Conservation (phyloP, 208 protist genomes). For the Polymyxa betae region DNA sequence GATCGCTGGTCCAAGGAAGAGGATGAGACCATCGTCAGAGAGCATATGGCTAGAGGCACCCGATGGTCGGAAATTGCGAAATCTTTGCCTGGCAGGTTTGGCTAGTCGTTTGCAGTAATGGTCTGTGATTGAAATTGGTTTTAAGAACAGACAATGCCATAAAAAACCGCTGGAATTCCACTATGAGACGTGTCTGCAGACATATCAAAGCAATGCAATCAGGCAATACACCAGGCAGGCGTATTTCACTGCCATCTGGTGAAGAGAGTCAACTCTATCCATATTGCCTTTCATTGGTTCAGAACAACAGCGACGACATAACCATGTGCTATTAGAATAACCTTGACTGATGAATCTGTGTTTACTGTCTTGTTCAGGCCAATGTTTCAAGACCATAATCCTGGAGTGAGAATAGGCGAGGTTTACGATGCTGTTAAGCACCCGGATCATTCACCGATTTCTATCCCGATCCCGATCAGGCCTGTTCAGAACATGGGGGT, state of each 20-base stretch:
- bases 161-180: conserved; percentile 73
- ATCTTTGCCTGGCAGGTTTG: conserved; percentile 63
- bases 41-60: conserved; percentile 64
- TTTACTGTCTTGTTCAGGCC: too few species aligned
- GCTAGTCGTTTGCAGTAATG: background rate
- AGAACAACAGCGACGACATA: background rate
- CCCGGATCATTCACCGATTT: too few species aligned
- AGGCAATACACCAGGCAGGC: background rate
- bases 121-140: background rate
- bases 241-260: background rate
- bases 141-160: conserved; percentile 70
- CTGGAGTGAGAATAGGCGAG: too few species aligned
- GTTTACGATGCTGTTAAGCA: too few species aligned
- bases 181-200: conserved; percentile 51
- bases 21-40: conserved; percentile 66
- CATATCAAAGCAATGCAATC: background rate
- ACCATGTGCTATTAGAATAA: too few species aligned
- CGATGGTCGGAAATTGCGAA: conserved; percentile 68
- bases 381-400: too few species aligned
- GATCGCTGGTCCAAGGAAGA: conserved; percentile 69
- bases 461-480: too few species aligned
- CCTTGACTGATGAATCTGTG: too few species aligned
- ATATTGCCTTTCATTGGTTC: background rate
- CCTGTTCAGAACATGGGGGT: too few species aligned
- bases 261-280: background rate